A percentile compares a stretch with the other conserved stretches of the same genome.
phyloP scores from a whole-genome alignment of 2,329 filamentous ascomycete species.

The Nannizziopsis barbatae region DNA sequence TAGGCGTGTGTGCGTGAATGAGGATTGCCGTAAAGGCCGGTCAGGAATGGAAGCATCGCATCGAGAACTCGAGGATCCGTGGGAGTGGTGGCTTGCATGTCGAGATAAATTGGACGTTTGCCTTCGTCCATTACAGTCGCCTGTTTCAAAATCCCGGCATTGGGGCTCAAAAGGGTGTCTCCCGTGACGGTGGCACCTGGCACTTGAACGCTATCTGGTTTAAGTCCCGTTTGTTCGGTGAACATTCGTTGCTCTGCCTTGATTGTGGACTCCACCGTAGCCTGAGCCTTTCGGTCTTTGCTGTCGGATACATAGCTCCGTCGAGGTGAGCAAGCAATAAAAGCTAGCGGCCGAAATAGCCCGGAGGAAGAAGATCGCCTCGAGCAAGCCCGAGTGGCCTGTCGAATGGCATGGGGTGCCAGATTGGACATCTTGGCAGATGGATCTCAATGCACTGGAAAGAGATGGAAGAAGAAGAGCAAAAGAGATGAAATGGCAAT shows the following conservation, averaged over 20 bases:
- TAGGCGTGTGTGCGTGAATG: conserved; percentile 97
- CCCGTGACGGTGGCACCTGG: conserved; percentile 47
- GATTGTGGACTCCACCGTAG: conserved; percentile 72
- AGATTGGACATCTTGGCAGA: conserved; percentile 47
- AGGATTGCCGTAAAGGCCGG: conserved; percentile 89
- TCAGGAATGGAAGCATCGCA: conserved; percentile 90
- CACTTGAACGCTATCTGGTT: conserved; percentile 48
- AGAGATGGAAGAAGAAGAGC: background rate
- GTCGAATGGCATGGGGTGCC: conserved; percentile 60
- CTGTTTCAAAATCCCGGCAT: conserved; percentile 74
- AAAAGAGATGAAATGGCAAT: background rate
- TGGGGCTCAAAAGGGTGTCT: conserved; percentile 67
- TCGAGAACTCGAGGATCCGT: conserved; percentile 90
- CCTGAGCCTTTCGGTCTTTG: conserved; percentile 57
- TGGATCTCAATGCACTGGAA: conserved; percentile 7
- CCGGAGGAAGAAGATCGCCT: conserved; percentile 38
- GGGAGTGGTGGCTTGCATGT: conserved; percentile 96
- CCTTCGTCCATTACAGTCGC: conserved; percentile 89
- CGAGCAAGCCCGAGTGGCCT: conserved; percentile 53
- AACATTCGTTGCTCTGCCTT: conserved; percentile 78
- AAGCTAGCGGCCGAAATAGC: conserved; percentile 27
- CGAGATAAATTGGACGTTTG: conserved; percentile 86
- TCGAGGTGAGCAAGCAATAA: conserved; percentile 30
- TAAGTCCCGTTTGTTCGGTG: conserved; percentile 45
- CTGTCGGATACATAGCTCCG: conserved; percentile 76